phyloP scores from a whole-genome alignment of 306 rosid species.

The Quercus gilva region DNA sequence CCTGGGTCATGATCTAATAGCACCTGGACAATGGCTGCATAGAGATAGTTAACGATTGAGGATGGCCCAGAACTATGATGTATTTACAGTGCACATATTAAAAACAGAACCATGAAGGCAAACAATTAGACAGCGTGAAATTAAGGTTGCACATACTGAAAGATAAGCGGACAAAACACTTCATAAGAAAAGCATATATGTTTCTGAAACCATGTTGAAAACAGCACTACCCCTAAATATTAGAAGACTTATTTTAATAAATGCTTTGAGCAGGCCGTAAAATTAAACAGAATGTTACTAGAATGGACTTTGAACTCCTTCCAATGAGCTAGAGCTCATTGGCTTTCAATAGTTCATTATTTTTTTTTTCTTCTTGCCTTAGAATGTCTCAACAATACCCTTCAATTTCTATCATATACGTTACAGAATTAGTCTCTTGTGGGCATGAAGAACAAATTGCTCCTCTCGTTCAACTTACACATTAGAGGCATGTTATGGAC shows the following conservation, averaged over 20 bases:
- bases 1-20: conserved; percentile 64
- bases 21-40: conserved; percentile 55
- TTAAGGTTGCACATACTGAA: background rate
- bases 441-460: too few relatives aligned
- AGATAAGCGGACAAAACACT: background rate
- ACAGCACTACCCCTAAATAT: background rate
- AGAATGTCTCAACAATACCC: background rate
- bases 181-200: background rate
- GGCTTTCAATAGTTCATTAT: background rate
- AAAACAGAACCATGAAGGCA: background rate
- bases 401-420: too few relatives aligned
- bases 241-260: background rate
- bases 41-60: conserved; percentile 5
- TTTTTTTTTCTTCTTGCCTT: background rate
- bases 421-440: too few relatives aligned
- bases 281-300: too few relatives aligned
- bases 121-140: too few relatives aligned
- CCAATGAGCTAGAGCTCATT: too few relatives aligned
- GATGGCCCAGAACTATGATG: background rate
- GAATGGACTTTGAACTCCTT: too few relatives aligned
- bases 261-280: background rate
- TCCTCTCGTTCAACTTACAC: background rate
- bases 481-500: background rate
- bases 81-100: background rate
- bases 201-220: background rate